A percentile compares a stretch with the other conserved stretches of the same genome.
Evolutionary conservation across 192 early-diverging fungal genomes (phyloP).

Genomic region (Thoreauomyces humboldtii): DNA sequence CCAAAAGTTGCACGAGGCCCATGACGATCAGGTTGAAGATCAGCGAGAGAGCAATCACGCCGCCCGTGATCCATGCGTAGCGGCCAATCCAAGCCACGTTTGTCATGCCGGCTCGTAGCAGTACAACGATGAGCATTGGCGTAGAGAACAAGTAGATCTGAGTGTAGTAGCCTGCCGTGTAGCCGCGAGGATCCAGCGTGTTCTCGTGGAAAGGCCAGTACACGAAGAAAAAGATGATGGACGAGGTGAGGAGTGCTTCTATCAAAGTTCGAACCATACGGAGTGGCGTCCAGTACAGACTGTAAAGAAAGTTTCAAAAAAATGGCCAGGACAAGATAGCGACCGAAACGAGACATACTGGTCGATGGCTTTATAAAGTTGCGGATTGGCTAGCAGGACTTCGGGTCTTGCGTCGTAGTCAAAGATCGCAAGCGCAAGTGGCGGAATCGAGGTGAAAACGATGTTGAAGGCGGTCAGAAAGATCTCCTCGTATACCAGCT

Average conservation of each 20-base stretch:
- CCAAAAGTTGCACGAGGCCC: conserved; percentile 33
- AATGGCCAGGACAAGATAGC: too few relatives aligned
- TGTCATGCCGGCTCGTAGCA: conserved; percentile 31
- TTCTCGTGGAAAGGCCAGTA: conserved; percentile 38
- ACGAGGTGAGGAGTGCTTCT: background rate
- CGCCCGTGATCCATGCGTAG: conserved; percentile 26
- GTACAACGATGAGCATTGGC: conserved; percentile 42
- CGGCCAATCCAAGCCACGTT: conserved; percentile 36
- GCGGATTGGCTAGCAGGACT: conserved; percentile 35
- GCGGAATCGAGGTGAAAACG: conserved; percentile 51
- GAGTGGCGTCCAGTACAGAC: conserved; percentile 18
- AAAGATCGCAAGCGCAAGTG: conserved; percentile 47
- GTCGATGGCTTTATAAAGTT: conserved; percentile 46
- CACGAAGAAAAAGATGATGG: conserved; percentile 34
- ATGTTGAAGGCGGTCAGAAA: conserved; percentile 57
- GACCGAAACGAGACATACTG: too few relatives aligned
- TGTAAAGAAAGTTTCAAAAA: background rate
- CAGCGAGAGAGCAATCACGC: conserved; percentile 24
- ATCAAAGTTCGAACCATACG: conserved; percentile 3
- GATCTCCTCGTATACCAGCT: conserved; percentile 52
- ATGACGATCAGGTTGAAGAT: conserved; percentile 31
- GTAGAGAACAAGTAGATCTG: conserved; percentile 46
- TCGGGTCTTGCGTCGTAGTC: conserved; percentile 47
- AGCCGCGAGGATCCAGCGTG: conserved; percentile 28
- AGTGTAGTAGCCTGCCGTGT: conserved; percentile 44